These are phyloP conservation scores for Trichoderma endophyticum DNA, from an alignment of 2,329 filamentous ascomycete species.

Conservation along the genomic window DNA sequence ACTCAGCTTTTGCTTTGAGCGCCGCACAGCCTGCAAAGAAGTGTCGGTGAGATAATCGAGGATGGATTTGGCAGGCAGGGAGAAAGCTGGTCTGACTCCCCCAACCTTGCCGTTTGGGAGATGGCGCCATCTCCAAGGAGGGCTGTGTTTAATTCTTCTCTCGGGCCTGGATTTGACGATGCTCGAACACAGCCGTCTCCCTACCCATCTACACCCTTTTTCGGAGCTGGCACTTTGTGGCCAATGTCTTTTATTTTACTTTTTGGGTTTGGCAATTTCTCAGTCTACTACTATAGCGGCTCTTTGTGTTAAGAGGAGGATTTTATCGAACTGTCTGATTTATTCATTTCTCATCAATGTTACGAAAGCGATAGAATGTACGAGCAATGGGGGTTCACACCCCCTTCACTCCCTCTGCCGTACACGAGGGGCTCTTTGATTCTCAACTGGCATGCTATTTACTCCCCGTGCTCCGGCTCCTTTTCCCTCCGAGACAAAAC, in stretches of 20 bases:
- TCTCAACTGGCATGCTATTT: conserved; percentile 28
- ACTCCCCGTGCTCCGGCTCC: conserved; percentile 11
- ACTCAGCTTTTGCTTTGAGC: neutral
- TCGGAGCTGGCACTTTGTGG: neutral
- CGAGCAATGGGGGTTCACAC: conserved; percentile 38
- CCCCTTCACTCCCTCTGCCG: conserved; percentile 24
- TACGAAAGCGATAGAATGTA: conserved; percentile 36
- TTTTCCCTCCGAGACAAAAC: conserved; percentile 3
- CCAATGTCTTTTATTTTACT: neutral
- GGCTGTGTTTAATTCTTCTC: neutral
- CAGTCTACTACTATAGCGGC: neutral
- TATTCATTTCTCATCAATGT: conserved; percentile 22
- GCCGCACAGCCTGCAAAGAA: neutral
- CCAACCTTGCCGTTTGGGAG: conserved; percentile 2
- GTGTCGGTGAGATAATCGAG: conserved; percentile 12
- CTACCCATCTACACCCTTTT: neutral
- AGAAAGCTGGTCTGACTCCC: conserved; percentile 7
- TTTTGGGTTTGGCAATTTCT: neutral
- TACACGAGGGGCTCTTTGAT: conserved; percentile 31
- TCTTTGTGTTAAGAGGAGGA: conserved; percentile 28
- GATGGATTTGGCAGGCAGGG: neutral
- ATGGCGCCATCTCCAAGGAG: neutral
- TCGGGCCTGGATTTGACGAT: neutral
- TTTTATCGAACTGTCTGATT: conserved; percentile 8
- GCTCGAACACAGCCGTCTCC: neutral